Conservation (phyloP, 2,329 filamentous ascomycete genomes). For the Fusarium sp. region DNA sequence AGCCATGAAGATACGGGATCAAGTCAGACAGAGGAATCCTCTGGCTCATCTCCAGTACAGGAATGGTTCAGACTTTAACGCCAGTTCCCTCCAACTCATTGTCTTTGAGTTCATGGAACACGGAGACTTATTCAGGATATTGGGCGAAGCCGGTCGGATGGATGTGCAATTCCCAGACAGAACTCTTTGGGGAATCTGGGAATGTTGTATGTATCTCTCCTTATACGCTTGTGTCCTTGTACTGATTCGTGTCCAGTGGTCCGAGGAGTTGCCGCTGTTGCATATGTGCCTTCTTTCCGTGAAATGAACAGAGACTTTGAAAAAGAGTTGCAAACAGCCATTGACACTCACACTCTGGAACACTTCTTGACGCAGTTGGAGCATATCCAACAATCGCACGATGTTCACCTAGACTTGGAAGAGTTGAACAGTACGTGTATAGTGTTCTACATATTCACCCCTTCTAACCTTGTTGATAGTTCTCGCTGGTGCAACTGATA, state of each 20-base stretch:
- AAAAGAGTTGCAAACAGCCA: conserved; percentile 12
- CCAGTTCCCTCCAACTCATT: conserved; percentile 15
- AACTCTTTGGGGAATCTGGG: conserved; percentile 47
- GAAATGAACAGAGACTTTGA: conserved; percentile 21
- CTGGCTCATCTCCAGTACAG: background rate
- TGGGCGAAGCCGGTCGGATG: conserved; percentile 15
- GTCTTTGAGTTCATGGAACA: conserved; percentile 44
- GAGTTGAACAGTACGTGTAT: conserved; percentile 43
- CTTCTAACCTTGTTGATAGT: conserved; percentile 32
- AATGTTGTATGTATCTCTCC: conserved; percentile 42
- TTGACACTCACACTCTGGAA: background rate
- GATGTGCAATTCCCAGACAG: conserved; percentile 24
- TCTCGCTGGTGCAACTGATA: conserved; percentile 25
- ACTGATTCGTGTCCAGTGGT: conserved; percentile 40
- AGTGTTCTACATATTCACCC: background rate
- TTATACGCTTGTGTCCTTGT: background rate
- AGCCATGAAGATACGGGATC: conserved; percentile 13
- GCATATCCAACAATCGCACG: conserved; percentile 29
- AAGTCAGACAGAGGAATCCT: conserved; percentile 7
- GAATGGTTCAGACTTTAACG: conserved; percentile 6
- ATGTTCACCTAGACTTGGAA: conserved; percentile 48
- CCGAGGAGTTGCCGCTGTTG: conserved; percentile 43
- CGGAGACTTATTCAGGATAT: conserved; percentile 38
- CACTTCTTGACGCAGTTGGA: conserved; percentile 15
- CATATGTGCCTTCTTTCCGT: conserved; percentile 37